Conservation (phyloP, 441 rosid species). For the Populus hybrid region DNA sequence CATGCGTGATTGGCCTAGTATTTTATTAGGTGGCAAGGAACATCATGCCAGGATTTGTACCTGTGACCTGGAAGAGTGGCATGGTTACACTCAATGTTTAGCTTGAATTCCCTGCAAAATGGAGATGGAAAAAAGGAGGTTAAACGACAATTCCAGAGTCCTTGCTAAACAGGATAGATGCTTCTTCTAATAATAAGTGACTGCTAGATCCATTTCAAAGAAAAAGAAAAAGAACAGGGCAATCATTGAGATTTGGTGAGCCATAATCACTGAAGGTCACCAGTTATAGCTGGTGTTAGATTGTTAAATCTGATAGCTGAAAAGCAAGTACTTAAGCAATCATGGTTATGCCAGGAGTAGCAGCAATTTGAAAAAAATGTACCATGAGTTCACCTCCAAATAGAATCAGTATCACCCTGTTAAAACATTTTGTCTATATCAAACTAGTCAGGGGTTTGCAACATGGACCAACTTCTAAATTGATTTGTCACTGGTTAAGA, state of each 20-base stretch:
- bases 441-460: background rate
- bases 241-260: background rate
- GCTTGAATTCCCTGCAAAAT: slow-evolving; percentile 70
- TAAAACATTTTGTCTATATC: background rate
- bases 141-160: background rate
- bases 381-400: background rate
- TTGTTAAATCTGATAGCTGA: background rate
- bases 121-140: background rate
- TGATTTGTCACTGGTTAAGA: background rate
- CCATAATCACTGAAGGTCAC: background rate
- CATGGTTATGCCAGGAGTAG: background rate
- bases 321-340: background rate
- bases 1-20: background rate
- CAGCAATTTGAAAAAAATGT: background rate
- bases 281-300: background rate
- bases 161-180: background rate
- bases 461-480: background rate
- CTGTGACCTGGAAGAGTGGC: slow-evolving; percentile 98
- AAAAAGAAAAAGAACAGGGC: background rate
- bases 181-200: background rate
- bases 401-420: background rate
- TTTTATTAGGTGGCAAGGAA: background rate
- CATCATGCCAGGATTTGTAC: slow-evolving; percentile 26
- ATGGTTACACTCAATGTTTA: slow-evolving; percentile 95
- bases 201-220: background rate